phyloP scores from a whole-genome alignment of 352 stramenopile genomes.

The Globisporangium recalcitrans region DNA sequence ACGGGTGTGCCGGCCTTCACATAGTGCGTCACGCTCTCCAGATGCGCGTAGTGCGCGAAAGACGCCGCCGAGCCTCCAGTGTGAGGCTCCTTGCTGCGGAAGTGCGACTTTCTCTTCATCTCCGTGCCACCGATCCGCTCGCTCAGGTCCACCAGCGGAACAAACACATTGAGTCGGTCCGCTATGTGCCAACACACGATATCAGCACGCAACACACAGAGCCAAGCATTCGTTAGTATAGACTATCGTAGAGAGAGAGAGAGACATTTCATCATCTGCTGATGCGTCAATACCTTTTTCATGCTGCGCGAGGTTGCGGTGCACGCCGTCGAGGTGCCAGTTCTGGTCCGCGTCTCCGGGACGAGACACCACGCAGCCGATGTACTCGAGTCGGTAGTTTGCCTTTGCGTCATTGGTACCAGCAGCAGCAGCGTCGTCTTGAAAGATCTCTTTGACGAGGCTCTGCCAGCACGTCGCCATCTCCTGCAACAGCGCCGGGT shows the following conservation, averaged over 20 bases:
- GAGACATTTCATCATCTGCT: too few species aligned
- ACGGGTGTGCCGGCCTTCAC: constrained; percentile 54
- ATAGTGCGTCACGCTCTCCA: constrained; percentile 46
- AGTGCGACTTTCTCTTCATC: constrained; percentile 60
- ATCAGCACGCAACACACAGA: neutral
- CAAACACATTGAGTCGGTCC: constrained; percentile 73
- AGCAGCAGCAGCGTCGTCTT: constrained; percentile 15
- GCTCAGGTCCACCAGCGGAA: constrained; percentile 52
- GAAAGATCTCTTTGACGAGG: constrained; percentile 21
- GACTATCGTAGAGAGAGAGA: too few species aligned
- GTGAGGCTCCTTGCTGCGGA: constrained; percentile 26
- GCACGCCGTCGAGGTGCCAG: constrained; percentile 77
- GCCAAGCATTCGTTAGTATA: neutral
- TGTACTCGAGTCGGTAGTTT: constrained; percentile 51
- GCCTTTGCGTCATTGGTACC: neutral
- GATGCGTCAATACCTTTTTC: constrained; percentile 32
- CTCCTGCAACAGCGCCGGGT: constrained; percentile 24
- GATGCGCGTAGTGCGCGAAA: constrained; percentile 47
- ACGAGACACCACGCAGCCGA: constrained; percentile 62
- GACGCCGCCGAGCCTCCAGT: constrained; percentile 15
- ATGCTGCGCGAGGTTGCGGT: constrained; percentile 42
- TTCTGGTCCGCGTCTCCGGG: constrained; percentile 64
- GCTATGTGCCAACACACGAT: constrained; percentile 33
- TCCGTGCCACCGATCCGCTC: constrained; percentile 50
- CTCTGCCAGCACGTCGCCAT: constrained; percentile 30